Percentiles rank a stretch among this genome's conserved stretches.
These are phyloP conservation scores for Penicillium sp. DNA, from an alignment of 2,329 filamentous ascomycete species.

Conservation along the genomic window DNA sequence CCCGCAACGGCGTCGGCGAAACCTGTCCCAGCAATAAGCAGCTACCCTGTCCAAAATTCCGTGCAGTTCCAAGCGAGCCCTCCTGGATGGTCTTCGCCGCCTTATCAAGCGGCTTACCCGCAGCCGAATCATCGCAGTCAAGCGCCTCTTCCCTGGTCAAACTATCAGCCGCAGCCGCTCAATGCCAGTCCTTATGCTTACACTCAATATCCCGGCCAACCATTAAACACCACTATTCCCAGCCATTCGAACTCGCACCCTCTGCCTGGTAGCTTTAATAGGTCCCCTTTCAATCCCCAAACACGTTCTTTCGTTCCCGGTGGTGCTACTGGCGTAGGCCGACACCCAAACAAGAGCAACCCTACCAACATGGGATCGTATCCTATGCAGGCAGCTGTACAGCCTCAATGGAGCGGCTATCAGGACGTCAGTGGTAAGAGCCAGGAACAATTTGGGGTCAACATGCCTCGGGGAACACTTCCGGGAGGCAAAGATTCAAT, in stretches of 20 bases:
- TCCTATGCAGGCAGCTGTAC: conserved; percentile 28
- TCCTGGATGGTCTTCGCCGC: conserved; percentile 38
- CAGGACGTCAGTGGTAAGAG: conserved; percentile 30
- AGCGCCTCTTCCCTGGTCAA: conserved; percentile 44
- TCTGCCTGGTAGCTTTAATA: conserved; percentile 80
- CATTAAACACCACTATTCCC: conserved; percentile 62
- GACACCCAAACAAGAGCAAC: conserved; percentile 39
- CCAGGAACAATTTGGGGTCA: conserved; percentile 28
- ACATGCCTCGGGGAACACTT: conserved; percentile 27
- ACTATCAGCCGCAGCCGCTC: conserved; percentile 42
- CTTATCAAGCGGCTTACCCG: conserved; percentile 39
- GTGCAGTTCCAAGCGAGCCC: conserved; percentile 37
- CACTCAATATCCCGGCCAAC: conserved; percentile 74
- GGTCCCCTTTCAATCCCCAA: conserved; percentile 90
- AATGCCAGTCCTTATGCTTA: conserved; percentile 69
- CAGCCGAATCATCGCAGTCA: conserved; percentile 47
- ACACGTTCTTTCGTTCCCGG: conserved; percentile 88
- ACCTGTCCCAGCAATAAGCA: conserved; percentile 45
- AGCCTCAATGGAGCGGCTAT: conserved; percentile 36
- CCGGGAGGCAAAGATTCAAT: conserved; percentile 44
- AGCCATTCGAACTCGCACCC: conserved; percentile 79
- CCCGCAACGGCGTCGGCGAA: conserved; percentile 44
- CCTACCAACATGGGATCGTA: conserved; percentile 37
- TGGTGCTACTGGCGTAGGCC: conserved; percentile 42
- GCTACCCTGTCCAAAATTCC: conserved; percentile 39